Evolutionary conservation across 139 green algal genomes (phyloP).

Genomic region (Coelastrella sp.): DNA sequence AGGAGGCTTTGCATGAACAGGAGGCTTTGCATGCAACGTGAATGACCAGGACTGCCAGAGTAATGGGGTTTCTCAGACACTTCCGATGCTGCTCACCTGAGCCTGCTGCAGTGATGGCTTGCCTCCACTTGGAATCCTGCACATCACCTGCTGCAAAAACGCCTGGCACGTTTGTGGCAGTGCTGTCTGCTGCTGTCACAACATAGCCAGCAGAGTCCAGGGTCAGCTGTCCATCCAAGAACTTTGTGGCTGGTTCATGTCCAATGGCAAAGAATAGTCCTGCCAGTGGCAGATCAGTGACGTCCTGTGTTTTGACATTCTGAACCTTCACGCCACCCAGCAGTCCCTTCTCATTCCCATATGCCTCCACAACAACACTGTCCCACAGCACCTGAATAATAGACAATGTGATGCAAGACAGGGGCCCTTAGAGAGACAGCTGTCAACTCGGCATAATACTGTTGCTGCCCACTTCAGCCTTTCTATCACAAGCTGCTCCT

Average conservation of each 20-base stretch:
- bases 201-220: slow-evolving; percentile 82
- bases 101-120: slow-evolving; percentile 82
- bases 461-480: too few species aligned
- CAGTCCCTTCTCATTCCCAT: slow-evolving; percentile 69
- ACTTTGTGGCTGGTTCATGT: slow-evolving; percentile 87
- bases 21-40: too few species aligned
- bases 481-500: neutral
- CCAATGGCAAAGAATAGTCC: slow-evolving; percentile 96
- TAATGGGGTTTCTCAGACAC: neutral
- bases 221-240: slow-evolving; percentile 79
- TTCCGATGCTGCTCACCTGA: slow-evolving; percentile 51
- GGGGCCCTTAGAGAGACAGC: too few species aligned
- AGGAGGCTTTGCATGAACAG: neutral
- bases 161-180: slow-evolving; percentile 71
- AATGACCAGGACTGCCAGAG: too few species aligned
- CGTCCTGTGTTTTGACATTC: slow-evolving; percentile 69
- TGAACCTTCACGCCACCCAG: slow-evolving; percentile 74
- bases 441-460: too few species aligned
- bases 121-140: slow-evolving; percentile 83
- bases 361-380: slow-evolving; percentile 76
- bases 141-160: slow-evolving; percentile 84
- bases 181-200: slow-evolving; percentile 69
- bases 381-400: slow-evolving; percentile 67
- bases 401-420: neutral
- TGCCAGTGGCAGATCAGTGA: slow-evolving; percentile 60